Evolutionary conservation across 176 grass and related monocot genomes (phyloP), one percentile per base, ranked within the genome.

Genomic region (Ensete glaucum): DNA sequence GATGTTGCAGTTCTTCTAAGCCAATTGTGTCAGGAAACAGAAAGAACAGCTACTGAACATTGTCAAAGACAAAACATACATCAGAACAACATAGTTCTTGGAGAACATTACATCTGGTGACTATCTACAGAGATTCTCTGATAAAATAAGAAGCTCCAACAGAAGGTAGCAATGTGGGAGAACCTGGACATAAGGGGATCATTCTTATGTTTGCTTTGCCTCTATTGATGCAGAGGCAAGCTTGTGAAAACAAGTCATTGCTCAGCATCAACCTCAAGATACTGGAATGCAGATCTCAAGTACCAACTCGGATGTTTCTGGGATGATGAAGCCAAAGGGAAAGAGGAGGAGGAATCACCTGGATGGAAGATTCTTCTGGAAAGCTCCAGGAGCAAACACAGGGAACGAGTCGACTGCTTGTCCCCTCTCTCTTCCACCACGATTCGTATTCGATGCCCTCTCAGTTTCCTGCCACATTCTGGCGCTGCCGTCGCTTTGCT

Each of bases 321-420:
- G 1, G 63, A 65, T 15, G 23, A 17, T 23, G 10, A 52, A 62
- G 11, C 0, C 54, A 24, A 17, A 8, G 51, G 34, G 19, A 10
- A 15, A n/a, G 29, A 54, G 55, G 72, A 69, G 66, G 52, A 16
- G 24, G 75, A 29, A 60, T 87, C 86, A 98, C 76, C 87, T 87
- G 54, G 72, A 79, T 34, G 76, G 85, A n/a, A 62, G 82, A 8
- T 82, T 94, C 78, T 52, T 85, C 76, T 87, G 90, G 53, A 89
- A 85, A 20, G 69, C 72, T 27, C 90, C 86, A 0, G 91, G 96
- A 65, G 77, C 76, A 86, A 94, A 99, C 20, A 99, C 76, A 1
- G 96, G 96, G 73, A 99, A 71, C 43, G 90, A 91, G 11, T 89
- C 91, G 0, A 55, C 83, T 1, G 81, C 71, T 1, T 54, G 78